These are phyloP conservation scores for Termitomyces sp. DNA, from an alignment of 768 basidiomycete genomes.

Conservation along the genomic window DNA sequence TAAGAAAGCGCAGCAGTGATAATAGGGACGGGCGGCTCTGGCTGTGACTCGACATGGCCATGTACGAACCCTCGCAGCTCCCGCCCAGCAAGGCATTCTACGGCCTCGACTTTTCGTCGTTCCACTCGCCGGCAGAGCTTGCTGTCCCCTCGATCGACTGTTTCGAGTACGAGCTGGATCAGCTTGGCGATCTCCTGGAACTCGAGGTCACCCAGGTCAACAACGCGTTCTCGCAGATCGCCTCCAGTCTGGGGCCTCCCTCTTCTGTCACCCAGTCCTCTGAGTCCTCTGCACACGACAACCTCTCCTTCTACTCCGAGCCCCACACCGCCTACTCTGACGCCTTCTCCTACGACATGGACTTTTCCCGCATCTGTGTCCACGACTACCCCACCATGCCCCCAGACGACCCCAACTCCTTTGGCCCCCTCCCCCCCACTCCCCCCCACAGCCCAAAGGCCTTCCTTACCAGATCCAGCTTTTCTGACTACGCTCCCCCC, in stretches of 20 bases:
- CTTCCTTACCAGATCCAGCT: slow-evolving; percentile 43
- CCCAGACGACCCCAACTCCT: slow-evolving; percentile 50
- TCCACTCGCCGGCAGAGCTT: slow-evolving; percentile 66
- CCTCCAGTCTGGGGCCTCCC: slow-evolving; percentile 65
- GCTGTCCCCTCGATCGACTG: slow-evolving; percentile 77
- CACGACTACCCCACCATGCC: slow-evolving; percentile 45
- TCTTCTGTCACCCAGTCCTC: slow-evolving; percentile 79
- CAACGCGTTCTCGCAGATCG: slow-evolving; percentile 62
- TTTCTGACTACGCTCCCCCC: slow-evolving; percentile 64
- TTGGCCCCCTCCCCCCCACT: slow-evolving; percentile 54
- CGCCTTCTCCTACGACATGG: slow-evolving; percentile 66
- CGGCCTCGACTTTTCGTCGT: slow-evolving; percentile 65
- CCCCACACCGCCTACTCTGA: slow-evolving; percentile 43
- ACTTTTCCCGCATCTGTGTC: slow-evolving; percentile 61
- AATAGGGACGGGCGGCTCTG: neutral
- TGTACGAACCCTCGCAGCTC: slow-evolving; percentile 16
- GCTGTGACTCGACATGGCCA: neutral
- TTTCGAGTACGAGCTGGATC: slow-evolving; percentile 83
- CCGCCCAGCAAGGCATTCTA: slow-evolving; percentile 20
- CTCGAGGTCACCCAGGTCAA: slow-evolving; percentile 62
- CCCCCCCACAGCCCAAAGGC: slow-evolving; percentile 51
- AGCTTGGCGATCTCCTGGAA: slow-evolving; percentile 58
- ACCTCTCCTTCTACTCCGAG: slow-evolving; percentile 64
- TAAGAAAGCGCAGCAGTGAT: slow-evolving; percentile 9
- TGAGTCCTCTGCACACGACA: slow-evolving; percentile 75